Base-by-base conservation (phyloP, 495 filamentous ascomycete genomes). In the Talaromyces proteolyticus region DNA sequence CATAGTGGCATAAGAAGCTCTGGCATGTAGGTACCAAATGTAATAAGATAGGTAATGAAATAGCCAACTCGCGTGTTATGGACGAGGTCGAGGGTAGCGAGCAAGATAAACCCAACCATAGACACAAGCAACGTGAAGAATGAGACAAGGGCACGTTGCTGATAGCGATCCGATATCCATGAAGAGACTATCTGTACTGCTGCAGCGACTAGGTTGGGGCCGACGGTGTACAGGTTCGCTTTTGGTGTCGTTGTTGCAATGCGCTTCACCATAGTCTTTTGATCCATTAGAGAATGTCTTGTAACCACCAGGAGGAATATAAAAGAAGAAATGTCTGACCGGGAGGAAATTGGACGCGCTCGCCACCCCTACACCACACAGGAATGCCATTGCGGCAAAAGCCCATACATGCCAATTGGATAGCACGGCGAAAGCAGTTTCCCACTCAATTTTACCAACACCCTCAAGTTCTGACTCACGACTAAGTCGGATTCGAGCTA, bases 401-500 rank as follows among this genome's bases (percentile, higher is more conserved):
- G 44, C 44, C 44, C 44, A 46, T 6, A 46, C 44, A 3, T 46
- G 44, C 44, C 44, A 46, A 26, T n/a, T 46, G 2, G 23, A 10
- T 5, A 36, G 16, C 17, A 46, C 44, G 17, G 16, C 11, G 44
- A 46, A 34, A 19, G 23, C 44, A 16, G 26, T 25, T 14, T 46
- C 20, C 44, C 44, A 46, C n/a, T 22, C 26, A 14, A 46, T 46
- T 17, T 46, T 17, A 34, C 44, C 44, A 16, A 25, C 44, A 2
- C 25, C 24, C 20, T 46, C 44, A 23, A 29, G 8, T 3, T 46
- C 24, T 12, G 44, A 46, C 19, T 46, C 44, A 29, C 53, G 34
- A 74, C 66, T 22, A 65, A 57, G 34, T 59, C 57, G 34, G 5
- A 46, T 29, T 2, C 65, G 62, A 2, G 68, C 68, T 20, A 67